A percentile compares a stretch with the other conserved stretches of the same genome.
Evolutionary conservation across 306 rosid species (phyloP).

Genomic region (Abrus precatorius): DNA sequence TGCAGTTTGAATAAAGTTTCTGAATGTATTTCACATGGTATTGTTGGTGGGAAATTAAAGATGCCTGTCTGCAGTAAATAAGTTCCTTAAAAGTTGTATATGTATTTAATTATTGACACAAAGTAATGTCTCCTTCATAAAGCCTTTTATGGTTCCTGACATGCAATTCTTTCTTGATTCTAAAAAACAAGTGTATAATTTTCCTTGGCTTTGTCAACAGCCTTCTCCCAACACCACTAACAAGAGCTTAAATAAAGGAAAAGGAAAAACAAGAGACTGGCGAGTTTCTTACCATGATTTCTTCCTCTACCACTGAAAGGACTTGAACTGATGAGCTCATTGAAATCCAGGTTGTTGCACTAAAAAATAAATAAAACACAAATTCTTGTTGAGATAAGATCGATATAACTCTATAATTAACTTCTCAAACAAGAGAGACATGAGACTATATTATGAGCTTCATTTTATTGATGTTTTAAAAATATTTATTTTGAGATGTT

Average conservation of each 20-base stretch:
- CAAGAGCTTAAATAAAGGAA: not conserved
- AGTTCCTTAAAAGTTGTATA: slow-evolving; percentile 11
- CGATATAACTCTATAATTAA: not conserved
- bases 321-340: not conserved
- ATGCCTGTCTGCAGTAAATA: slow-evolving; percentile 17
- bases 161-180: slow-evolving; percentile 38
- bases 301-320: slow-evolving; percentile 6
- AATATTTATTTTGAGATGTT: too few species aligned
- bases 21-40: slow-evolving; percentile 42
- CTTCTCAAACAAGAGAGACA: not conserved
- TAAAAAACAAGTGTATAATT: slow-evolving; percentile 5
- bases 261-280: slow-evolving; percentile 11
- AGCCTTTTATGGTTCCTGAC: slow-evolving; percentile 38
- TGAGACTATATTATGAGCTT: not conserved
- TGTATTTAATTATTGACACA: slow-evolving; percentile 41
- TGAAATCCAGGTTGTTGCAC: not conserved
- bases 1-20: slow-evolving; percentile 31
- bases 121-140: slow-evolving; percentile 35
- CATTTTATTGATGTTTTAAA: not conserved
- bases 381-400: not conserved
- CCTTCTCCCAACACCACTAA: too few species aligned
- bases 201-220: slow-evolving; percentile 6
- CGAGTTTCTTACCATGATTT: not conserved
- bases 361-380: not conserved
- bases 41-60: slow-evolving; percentile 36